These are phyloP conservation scores for Cydonia oblonga DNA, from an alignment of 331 rosid species.

Conservation along the genomic window DNA sequence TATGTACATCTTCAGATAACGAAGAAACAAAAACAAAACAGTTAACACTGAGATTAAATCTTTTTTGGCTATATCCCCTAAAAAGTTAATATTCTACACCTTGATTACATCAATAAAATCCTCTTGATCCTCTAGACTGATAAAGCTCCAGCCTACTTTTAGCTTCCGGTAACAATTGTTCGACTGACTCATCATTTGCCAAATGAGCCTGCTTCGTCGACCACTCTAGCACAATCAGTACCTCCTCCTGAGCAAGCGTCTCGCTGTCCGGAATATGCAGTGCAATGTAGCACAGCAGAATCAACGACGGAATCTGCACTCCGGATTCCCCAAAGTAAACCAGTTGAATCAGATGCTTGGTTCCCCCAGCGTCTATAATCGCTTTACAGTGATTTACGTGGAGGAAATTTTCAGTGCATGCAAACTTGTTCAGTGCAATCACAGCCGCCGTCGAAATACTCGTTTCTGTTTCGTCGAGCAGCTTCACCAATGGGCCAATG, in stretches of 20 bases:
- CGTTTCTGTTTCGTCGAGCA: slow-evolving; percentile 50
- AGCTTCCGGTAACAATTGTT: slow-evolving; percentile 39
- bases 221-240: slow-evolving; percentile 57
- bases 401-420: slow-evolving; percentile 42
- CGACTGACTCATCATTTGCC: slow-evolving; percentile 16
- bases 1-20: slow-evolving; percentile 2
- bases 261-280: slow-evolving; percentile 58
- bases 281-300: slow-evolving; percentile 39
- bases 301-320: slow-evolving; percentile 38
- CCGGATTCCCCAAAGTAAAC: slow-evolving; percentile 46
- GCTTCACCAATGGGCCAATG: slow-evolving; percentile 40
- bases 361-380: slow-evolving; percentile 45
- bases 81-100: not conserved
- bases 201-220: slow-evolving; percentile 37
- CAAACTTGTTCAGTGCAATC: slow-evolving; percentile 38
- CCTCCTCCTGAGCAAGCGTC: slow-evolving; percentile 50
- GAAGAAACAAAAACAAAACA: not conserved
- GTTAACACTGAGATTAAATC: too few relatives aligned
- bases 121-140: slow-evolving; percentile 62
- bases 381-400: slow-evolving; percentile 57
- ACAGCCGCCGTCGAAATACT: slow-evolving; percentile 28
- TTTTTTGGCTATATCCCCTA: not conserved
- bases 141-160: slow-evolving; percentile 59
- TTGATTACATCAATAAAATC: slow-evolving; percentile 26
- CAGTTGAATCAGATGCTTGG: slow-evolving; percentile 44